Evolutionary conservation across 2,329 filamentous ascomycete species (phyloP).

Genomic region (Diaporthe aspalathi): DNA sequence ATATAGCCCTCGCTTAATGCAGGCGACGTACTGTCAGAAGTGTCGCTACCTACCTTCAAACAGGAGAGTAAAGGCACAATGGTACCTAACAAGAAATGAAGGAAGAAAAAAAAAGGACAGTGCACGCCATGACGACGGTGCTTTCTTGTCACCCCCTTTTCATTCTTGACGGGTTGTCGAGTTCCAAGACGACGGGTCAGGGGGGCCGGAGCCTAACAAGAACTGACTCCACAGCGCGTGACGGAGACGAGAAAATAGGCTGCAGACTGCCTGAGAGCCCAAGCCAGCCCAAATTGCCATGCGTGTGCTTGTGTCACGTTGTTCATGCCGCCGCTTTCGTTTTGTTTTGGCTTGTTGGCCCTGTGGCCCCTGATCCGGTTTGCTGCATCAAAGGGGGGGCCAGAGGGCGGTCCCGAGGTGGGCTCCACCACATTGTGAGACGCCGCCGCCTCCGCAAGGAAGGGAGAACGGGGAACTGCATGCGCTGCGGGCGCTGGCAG

Average conservation of each 20-base stretch:
- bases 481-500: not conserved
- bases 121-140: not conserved
- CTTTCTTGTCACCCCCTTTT: not conserved
- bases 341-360: conserved; percentile 10
- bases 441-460: conserved; percentile 8
- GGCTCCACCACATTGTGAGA: conserved; percentile 29
- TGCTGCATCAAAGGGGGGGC: conserved; percentile 17
- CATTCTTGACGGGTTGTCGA: not conserved
- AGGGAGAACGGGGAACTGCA: not conserved
- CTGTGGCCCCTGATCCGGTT: conserved; percentile 23
- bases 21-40: not conserved
- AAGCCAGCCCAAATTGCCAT: no score
- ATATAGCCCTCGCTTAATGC: conserved; percentile 3
- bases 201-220: not conserved
- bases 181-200: conserved; percentile 22
- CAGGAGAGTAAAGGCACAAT: not conserved
- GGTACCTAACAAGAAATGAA: not conserved
- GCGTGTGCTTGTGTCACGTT: conserved; percentile 25
- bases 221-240: conserved; percentile 5
- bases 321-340: conserved; percentile 20
- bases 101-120: not conserved
- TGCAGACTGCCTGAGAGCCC: no score
- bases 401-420: not conserved
- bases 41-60: not conserved
- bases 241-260: conserved; percentile 7